These are phyloP conservation scores for Trichoderma simmonsii DNA, from an alignment of 2,329 filamentous ascomycete genomes.

Conservation along the genomic window DNA sequence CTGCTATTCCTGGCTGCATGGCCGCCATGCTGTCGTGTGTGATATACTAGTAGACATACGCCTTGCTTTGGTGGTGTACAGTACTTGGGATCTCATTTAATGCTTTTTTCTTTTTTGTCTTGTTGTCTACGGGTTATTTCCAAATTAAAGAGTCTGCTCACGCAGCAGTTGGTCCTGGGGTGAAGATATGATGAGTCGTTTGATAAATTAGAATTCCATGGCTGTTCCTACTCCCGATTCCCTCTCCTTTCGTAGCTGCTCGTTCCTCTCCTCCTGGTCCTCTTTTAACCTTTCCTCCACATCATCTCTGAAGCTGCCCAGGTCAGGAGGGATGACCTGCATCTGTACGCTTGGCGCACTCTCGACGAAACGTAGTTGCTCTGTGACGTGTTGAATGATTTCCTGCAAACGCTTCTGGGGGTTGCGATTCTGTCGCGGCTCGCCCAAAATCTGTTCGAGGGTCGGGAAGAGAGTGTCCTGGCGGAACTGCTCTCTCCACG, in stretches of 20 bases:
- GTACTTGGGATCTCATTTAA: slow-evolving; percentile 1
- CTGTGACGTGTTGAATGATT: slow-evolving; percentile 73
- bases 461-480: slow-evolving; percentile 86
- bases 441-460: slow-evolving; percentile 67
- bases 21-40: neutral
- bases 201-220: slow-evolving; percentile 47
- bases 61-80: neutral
- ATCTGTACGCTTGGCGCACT: slow-evolving; percentile 86
- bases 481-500: slow-evolving; percentile 85
- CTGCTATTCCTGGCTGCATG: neutral
- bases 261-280: slow-evolving; percentile 58
- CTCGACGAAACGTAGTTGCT: slow-evolving; percentile 83
- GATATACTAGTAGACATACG: slow-evolving; percentile 6
- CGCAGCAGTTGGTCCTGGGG: neutral
- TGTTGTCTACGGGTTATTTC: slow-evolving; percentile 15
- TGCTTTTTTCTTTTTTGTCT: slow-evolving; percentile 11
- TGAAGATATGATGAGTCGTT: neutral
- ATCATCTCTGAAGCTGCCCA: slow-evolving; percentile 64
- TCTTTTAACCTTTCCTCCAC: slow-evolving; percentile 67
- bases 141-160: neutral
- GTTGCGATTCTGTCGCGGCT: slow-evolving; percentile 74
- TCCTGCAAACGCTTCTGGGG: slow-evolving; percentile 70
- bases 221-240: slow-evolving; percentile 57
- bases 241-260: slow-evolving; percentile 48
- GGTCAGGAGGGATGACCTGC: slow-evolving; percentile 73